A percentile compares a stretch with the other conserved stretches of the same genome.
Conservation (phyloP, 371 early-diverging fungal genomes). For the Zychaea mexicana region DNA sequence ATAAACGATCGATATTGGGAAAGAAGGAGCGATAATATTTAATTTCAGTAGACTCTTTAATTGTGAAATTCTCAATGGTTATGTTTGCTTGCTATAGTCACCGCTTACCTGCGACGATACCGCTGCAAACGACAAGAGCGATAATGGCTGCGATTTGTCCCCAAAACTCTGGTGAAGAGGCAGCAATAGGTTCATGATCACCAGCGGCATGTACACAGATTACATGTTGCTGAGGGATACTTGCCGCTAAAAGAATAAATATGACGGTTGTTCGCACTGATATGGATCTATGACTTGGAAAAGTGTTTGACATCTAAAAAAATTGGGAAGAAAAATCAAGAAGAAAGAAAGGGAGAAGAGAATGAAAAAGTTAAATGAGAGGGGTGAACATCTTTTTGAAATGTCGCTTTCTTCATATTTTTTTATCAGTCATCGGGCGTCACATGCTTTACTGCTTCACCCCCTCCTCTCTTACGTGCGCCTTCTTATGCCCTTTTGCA, state of each 20-base stretch:
- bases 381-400: not conserved
- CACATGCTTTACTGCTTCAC: constrained; percentile 3
- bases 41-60: too few species aligned
- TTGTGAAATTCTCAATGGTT: not conserved
- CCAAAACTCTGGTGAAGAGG: constrained; percentile 33
- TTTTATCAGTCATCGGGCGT: not conserved
- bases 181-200: not conserved
- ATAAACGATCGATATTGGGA: not conserved
- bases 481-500: not conserved
- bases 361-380: not conserved
- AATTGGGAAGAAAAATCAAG: constrained; percentile 4
- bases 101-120: constrained; percentile 75
- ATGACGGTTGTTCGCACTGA: not conserved
- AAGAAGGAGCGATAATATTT: not conserved
- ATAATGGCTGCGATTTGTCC: constrained; percentile 42
- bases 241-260: not conserved
- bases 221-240: not conserved
- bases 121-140: constrained; percentile 72
- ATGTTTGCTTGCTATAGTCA: not conserved
- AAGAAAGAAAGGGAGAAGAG: constrained; percentile 1
- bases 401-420: not conserved
- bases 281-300: not conserved
- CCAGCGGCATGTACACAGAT: not conserved
- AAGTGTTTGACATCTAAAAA: not conserved
- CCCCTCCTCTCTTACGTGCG: not conserved